Evolutionary conservation across 306 rosid genomes (phyloP).

Genomic region (Betula pendula): DNA sequence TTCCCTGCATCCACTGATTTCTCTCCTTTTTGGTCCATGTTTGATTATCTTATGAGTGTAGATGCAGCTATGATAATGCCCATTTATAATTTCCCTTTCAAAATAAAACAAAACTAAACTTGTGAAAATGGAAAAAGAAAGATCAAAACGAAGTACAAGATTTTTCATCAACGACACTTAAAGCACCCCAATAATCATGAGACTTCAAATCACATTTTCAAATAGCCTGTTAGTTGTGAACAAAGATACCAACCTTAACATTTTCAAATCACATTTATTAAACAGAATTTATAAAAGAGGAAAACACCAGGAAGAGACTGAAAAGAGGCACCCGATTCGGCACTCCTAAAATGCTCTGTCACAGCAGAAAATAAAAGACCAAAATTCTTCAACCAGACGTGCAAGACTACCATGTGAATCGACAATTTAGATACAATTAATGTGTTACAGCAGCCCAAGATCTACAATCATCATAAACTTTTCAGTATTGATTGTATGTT

Average conservation of each 20-base stretch:
- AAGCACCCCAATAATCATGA: conserved; percentile 1
- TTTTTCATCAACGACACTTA: not conserved
- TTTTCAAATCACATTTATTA: no score
- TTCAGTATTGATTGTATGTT: not conserved
- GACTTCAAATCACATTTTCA: not conserved
- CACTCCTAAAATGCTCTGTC: conserved; percentile 82
- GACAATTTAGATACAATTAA: not conserved
- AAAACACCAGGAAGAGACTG: conserved; percentile 65
- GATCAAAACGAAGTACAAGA: not conserved
- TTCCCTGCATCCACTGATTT: not conserved
- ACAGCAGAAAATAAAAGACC: conserved; percentile 33
- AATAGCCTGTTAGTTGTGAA: not conserved
- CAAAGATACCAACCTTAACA: conserved; percentile 59
- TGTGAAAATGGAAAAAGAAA: not conserved
- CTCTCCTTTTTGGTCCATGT: not conserved
- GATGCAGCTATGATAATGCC: not conserved
- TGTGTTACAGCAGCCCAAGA: not conserved
- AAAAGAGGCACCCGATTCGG: conserved; percentile 42
- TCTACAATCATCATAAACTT: not conserved
- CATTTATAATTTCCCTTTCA: not conserved
- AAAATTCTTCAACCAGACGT: not conserved
- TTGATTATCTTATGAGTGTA: not conserved
- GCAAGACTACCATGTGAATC: not conserved
- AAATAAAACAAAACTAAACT: not conserved
- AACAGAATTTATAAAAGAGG: conserved; percentile 67